Conservation (phyloP, 78 protist species). For the Neovahlkampfia damariscottae region DNA sequence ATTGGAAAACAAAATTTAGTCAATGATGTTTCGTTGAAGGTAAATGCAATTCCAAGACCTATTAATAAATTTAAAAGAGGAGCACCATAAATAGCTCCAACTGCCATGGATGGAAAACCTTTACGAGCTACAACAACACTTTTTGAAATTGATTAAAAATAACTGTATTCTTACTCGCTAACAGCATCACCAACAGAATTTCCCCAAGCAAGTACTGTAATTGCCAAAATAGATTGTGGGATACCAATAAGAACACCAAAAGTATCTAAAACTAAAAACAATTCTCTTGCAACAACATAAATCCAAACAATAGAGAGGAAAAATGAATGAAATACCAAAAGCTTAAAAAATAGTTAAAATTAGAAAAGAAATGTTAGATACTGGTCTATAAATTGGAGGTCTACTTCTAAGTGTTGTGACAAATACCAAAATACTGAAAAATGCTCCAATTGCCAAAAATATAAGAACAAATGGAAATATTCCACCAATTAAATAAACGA, state of each 20-base stretch:
- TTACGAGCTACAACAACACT: conserved; percentile 8
- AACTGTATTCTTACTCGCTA: too few species aligned
- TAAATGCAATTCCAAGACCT: conserved; percentile 8
- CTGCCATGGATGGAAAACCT: conserved; percentile 26
- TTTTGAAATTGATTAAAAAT: too few species aligned
- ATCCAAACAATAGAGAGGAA: conserved; percentile 8
- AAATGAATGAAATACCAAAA: background rate
- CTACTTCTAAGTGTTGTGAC: background rate
- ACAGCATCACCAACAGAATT: conserved; percentile 16
- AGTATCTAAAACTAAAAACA: background rate
- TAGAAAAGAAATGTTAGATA: too few species aligned
- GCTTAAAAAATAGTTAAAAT: background rate
- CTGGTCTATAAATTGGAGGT: background rate
- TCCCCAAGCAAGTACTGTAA: background rate
- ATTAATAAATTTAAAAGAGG: conserved; percentile 14
- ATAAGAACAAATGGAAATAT: conserved; percentile 6
- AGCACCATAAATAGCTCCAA: conserved; percentile 13
- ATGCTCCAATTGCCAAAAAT: background rate
- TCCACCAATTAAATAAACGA: background rate
- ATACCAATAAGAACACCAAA: background rate
- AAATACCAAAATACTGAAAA: background rate
- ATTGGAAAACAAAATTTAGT: background rate
- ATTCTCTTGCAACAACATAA: background rate
- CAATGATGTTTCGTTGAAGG: background rate
- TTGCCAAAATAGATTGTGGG: background rate